These are phyloP conservation scores for Lasiodiplodia citricola DNA, from an alignment of 2,329 filamentous ascomycete species.

Conservation along the genomic window DNA sequence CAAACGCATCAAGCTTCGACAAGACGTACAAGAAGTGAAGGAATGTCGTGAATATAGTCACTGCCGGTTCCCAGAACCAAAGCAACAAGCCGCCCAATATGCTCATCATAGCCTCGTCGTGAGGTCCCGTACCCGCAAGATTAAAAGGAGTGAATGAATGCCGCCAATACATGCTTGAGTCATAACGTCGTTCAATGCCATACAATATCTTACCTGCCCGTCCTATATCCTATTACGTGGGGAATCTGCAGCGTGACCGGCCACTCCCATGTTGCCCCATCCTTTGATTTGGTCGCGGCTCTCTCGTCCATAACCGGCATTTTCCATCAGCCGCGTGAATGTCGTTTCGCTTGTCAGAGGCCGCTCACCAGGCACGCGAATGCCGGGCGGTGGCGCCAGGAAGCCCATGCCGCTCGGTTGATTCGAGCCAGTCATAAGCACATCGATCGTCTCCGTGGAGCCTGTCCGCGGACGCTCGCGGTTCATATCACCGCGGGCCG, in stretches of 20 bases:
- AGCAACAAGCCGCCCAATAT: slow-evolving; percentile 14
- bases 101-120: neutral
- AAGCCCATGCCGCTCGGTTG: slow-evolving; percentile 14
- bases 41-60: neutral
- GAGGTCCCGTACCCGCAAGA: slow-evolving; percentile 1
- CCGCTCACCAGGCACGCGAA: slow-evolving; percentile 29
- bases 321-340: slow-evolving; percentile 50
- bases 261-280: slow-evolving; percentile 17
- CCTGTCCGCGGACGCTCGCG: slow-evolving; percentile 35
- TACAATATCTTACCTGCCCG: neutral
- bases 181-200: slow-evolving; percentile 19
- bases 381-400: slow-evolving; percentile 5
- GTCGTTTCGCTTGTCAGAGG: slow-evolving; percentile 44
- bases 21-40: slow-evolving; percentile 14
- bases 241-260: neutral
- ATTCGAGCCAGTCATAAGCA: slow-evolving; percentile 46
- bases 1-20: slow-evolving; percentile 20
- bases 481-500: slow-evolving; percentile 2
- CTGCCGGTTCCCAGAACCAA: slow-evolving; percentile 12
- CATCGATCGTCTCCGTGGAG: slow-evolving; percentile 52
- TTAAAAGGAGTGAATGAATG: slow-evolving; percentile 25
- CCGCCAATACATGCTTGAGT: slow-evolving; percentile 17
- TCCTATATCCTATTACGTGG: slow-evolving; percentile 21
- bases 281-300: slow-evolving; percentile 18
- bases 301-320: slow-evolving; percentile 41